Evolutionary conservation across 352 stramenopile species (phyloP).

Genomic region (Pythium periplocum): DNA sequence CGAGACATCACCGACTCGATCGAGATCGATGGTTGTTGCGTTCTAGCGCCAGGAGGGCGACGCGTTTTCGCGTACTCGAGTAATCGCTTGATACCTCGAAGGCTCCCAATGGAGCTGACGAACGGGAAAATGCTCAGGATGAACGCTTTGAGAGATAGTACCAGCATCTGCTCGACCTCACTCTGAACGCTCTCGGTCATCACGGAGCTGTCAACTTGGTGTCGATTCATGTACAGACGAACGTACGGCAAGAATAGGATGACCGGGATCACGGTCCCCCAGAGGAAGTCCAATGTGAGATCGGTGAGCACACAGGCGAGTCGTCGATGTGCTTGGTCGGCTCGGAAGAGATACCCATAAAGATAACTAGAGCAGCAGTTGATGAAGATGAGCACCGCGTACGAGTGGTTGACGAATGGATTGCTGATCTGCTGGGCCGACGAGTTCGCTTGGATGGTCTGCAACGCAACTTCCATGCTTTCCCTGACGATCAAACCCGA

Average conservation of each 20-base stretch:
- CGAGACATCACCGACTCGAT: neutral
- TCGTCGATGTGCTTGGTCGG: neutral
- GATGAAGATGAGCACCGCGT: conserved; percentile 12
- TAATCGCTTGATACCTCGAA: neutral
- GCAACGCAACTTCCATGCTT: conserved; percentile 1
- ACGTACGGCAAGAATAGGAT: conserved; percentile 15
- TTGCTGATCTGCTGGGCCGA: conserved; percentile 14
- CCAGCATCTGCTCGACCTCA: conserved; percentile 10
- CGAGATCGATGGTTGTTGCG: neutral
- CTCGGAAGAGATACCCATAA: neutral
- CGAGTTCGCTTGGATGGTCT: conserved; percentile 8
- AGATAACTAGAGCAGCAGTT: conserved; percentile 2
- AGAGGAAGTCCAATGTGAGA: conserved; percentile 21
- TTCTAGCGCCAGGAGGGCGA: neutral
- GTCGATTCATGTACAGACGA: neutral
- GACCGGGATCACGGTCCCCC: conserved; percentile 16
- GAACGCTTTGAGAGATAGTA: conserved; percentile 1
- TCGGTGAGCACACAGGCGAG: conserved; percentile 16
- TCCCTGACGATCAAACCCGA: neutral
- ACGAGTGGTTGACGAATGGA: conserved; percentile 11
- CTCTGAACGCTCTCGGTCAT: conserved; percentile 2
- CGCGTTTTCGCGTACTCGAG: neutral
- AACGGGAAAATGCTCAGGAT: conserved; percentile 12
- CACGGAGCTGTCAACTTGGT: neutral
- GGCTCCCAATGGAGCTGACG: conserved; percentile 4